A percentile compares a stretch with the other conserved stretches of the same genome.
These are phyloP conservation scores for Cadophora malorum DNA, from an alignment of 2,329 filamentous ascomycete species.

Conservation along the genomic window DNA sequence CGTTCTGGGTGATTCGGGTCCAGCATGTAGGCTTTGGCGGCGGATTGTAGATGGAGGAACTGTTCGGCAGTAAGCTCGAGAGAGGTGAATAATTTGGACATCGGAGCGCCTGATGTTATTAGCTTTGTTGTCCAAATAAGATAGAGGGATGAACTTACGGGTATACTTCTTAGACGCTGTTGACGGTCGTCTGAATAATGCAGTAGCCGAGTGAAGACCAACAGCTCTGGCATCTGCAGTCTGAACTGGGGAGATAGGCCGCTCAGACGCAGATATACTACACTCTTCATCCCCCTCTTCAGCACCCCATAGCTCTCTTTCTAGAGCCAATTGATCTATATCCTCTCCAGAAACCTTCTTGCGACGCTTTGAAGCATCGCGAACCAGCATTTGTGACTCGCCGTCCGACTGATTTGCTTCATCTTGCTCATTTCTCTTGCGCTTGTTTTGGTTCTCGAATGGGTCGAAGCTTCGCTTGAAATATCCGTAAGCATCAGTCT, in stretches of 20 bases:
- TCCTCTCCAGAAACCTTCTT: conserved; percentile 25
- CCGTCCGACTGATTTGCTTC: conserved; percentile 3
- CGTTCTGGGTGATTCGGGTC: conserved; percentile 42
- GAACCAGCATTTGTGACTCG: background rate
- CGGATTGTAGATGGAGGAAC: conserved; percentile 43
- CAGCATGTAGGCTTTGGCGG: conserved; percentile 45
- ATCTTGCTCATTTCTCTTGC: conserved; percentile 14
- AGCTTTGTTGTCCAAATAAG: conserved; percentile 5
- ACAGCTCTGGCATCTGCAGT: conserved; percentile 37
- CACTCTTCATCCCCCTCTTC: conserved; percentile 35
- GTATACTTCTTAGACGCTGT: conserved; percentile 43
- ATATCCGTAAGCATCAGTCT: conserved; percentile 12
- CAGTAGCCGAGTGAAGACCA: conserved; percentile 42
- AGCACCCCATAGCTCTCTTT: conserved; percentile 43
- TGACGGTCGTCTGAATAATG: conserved; percentile 41
- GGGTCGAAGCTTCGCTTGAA: conserved; percentile 20
- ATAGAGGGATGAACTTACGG: conserved; percentile 31
- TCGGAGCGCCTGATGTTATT: conserved; percentile 38
- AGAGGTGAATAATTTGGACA: conserved; percentile 42
- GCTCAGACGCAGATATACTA: conserved; percentile 16
- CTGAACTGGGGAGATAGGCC: conserved; percentile 27
- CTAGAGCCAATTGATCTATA: conserved; percentile 34
- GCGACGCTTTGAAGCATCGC: conserved; percentile 24
- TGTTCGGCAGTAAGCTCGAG: conserved; percentile 41
- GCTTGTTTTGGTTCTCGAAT: conserved; percentile 19